phyloP scores from a whole-genome alignment of 345 rosid genomes.

The Dimocarpus longan region DNA sequence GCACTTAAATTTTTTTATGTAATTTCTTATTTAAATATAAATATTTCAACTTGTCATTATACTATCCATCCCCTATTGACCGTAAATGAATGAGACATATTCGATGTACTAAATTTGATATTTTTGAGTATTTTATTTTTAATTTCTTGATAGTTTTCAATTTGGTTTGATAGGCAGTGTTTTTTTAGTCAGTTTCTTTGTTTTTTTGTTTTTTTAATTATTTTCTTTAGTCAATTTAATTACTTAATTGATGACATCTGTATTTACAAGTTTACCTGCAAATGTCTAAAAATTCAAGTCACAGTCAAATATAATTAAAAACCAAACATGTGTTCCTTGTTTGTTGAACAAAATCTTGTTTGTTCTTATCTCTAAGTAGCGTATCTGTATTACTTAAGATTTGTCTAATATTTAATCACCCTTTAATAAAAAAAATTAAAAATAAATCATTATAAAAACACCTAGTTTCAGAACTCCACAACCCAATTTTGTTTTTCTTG shows the following conservation, averaged over 20 bases:
- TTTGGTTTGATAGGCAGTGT: background rate
- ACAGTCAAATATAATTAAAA: background rate
- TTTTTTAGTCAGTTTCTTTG: too few relatives aligned
- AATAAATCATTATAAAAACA: too few relatives aligned
- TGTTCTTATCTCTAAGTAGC: background rate
- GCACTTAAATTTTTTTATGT: too few relatives aligned
- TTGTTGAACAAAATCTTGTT: background rate
- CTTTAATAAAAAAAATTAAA: too few relatives aligned
- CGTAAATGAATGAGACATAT: too few relatives aligned
- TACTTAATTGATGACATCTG: background rate
- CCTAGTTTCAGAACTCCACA: background rate
- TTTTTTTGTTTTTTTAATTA: background rate
- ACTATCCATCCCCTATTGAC: too few relatives aligned
- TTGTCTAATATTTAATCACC: background rate
- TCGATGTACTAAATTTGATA: too few relatives aligned
- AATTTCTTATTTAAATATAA: too few relatives aligned
- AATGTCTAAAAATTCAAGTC: background rate
- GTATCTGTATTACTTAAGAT: background rate
- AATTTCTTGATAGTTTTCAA: background rate
- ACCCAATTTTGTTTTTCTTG: background rate
- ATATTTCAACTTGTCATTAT: too few relatives aligned
- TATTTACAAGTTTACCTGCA: background rate
- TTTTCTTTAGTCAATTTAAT: background rate
- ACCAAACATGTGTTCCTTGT: constrained; percentile 2
- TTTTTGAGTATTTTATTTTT: too few relatives aligned